Evolutionary conservation across 2,329 filamentous ascomycete species (phyloP), one percentile per base, ranked within the genome.

Genomic region (Chaetomiaceae sp.): DNA sequence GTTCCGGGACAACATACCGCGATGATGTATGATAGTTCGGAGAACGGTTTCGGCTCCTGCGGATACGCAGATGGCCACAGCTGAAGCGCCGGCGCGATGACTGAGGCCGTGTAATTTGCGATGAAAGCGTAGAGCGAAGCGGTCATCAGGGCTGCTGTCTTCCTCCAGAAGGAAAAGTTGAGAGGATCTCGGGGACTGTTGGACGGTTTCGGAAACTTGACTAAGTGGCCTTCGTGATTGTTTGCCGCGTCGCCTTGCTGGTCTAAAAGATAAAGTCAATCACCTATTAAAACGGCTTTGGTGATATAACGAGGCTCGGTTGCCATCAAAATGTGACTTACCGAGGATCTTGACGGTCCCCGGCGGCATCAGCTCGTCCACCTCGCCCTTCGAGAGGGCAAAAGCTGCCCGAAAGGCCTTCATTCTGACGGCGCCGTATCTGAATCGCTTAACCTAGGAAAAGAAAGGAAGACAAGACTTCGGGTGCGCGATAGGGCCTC

Each of bases 381-480:
- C 48, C 40, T 50, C 38, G n/a, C 14, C 38, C 38, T 20, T 32
- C n/a, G 48, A 50, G n/a, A 50, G 48, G 16, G 48, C 48, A 21
- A 50, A 50, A 2, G 48, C 48, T 25, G 43, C 38, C 4, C 48
- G 48, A 3, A 25, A 50, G 30, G 38, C 23, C 38, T 11, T 16
- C 48, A 50, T 50, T 9, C 29, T n/a, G n/a, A 34, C 23, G 5
- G 9, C 34, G 21, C 8, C 4, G 23, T 4, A 29, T 20, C 16
- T 4, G 8, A 20, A 30, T 6, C 10, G 14, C 40, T 16, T 13
- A 30, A n/a, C 5, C 16, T 11, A 21, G 30, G 13, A n/a, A n/a
- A n/a, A n/a, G n/a, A n/a, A n/a, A n/a, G n/a, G n/a, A n/a, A n/a
- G n/a, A n/a, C n/a, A n/a, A n/a, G n/a, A n/a, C n/a, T n/a, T n/a